Conservation (phyloP, 371 early-diverging fungal genomes). For the Rhizopus delemar region DNA sequence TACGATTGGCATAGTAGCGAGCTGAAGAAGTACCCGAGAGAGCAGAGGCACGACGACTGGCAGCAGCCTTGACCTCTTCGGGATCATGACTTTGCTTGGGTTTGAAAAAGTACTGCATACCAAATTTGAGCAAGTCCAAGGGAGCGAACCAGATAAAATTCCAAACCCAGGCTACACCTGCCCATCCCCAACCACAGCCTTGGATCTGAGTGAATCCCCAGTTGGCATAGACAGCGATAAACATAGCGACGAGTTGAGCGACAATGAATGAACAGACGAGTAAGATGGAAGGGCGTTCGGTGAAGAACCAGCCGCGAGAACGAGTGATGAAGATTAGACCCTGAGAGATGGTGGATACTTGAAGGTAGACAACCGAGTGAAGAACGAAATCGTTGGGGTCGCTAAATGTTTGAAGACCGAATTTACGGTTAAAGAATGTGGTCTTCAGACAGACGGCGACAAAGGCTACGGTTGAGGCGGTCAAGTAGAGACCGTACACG, state of each 20-base stretch:
- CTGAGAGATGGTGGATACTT: conserved; percentile 62
- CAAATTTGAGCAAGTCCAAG: conserved; percentile 70
- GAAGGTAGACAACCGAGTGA: conserved; percentile 59
- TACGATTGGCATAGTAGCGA: conserved; percentile 40
- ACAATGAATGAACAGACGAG: conserved; percentile 51
- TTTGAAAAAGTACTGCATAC: conserved; percentile 56
- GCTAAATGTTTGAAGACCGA: conserved; percentile 27
- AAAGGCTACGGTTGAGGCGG: conserved; percentile 56
- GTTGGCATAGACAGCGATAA: conserved; percentile 60
- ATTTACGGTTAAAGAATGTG: conserved; percentile 47
- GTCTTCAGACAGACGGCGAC: conserved; percentile 44
- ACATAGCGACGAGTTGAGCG: conserved; percentile 60
- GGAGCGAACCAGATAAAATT: conserved; percentile 75
- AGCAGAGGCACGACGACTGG: conserved; percentile 32
- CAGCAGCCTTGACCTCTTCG: conserved; percentile 13
- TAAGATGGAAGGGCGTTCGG: conserved; percentile 55
- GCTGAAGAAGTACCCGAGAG: conserved; percentile 31
- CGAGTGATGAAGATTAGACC: conserved; percentile 62
- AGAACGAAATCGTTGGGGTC: conserved; percentile 47
- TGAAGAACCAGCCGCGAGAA: conserved; percentile 54
- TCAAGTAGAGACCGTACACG: conserved; percentile 56
- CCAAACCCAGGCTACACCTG: conserved; percentile 71
- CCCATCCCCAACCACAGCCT: conserved; percentile 59
- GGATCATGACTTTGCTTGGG: conserved; percentile 24
- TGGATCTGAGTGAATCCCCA: conserved; percentile 60